Evolutionary conservation across 129 eudicot genomes (phyloP).

Genomic region (Helianthus annuus): DNA sequence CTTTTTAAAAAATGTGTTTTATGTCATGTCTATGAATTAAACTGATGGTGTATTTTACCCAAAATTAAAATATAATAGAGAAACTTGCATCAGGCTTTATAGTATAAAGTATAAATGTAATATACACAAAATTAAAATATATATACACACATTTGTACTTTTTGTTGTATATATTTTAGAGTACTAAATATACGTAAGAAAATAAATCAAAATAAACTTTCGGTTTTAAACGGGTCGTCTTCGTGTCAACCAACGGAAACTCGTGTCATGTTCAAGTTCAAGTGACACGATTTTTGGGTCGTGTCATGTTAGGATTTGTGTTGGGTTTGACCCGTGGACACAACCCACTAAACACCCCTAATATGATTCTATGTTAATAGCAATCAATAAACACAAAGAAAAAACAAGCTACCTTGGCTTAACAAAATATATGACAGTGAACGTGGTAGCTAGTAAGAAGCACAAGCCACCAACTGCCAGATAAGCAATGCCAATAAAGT

Average conservation of each 20-base stretch:
- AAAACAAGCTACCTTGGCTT: conserved; percentile 68
- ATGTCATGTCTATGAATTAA: neutral
- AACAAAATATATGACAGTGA: conserved; percentile 72
- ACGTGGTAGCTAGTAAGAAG: conserved; percentile 69
- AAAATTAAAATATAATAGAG: neutral
- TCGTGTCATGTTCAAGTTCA: neutral
- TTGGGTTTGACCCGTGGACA: neutral
- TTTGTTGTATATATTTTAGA: neutral
- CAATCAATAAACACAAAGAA: neutral
- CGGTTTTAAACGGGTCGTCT: neutral
- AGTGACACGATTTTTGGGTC: neutral
- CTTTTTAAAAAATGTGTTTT: neutral
- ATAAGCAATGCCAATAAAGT: conserved; percentile 92
- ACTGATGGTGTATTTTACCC: neutral
- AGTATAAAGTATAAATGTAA: neutral
- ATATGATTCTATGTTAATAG: conserved; percentile 9
- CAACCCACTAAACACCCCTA: neutral
- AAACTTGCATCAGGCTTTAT: neutral
- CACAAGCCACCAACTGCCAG: conserved; percentile 92
- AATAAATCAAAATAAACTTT: neutral
- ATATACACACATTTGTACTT: neutral
- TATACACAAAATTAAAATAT: no score
- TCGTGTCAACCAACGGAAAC: neutral
- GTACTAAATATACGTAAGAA: neutral
- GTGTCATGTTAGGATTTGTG: neutral